Evolutionary conservation across 2,329 filamentous ascomycete genomes (phyloP), one percentile per base, ranked within the genome.

Genomic region (Dryadomyces sulphureus): DNA sequence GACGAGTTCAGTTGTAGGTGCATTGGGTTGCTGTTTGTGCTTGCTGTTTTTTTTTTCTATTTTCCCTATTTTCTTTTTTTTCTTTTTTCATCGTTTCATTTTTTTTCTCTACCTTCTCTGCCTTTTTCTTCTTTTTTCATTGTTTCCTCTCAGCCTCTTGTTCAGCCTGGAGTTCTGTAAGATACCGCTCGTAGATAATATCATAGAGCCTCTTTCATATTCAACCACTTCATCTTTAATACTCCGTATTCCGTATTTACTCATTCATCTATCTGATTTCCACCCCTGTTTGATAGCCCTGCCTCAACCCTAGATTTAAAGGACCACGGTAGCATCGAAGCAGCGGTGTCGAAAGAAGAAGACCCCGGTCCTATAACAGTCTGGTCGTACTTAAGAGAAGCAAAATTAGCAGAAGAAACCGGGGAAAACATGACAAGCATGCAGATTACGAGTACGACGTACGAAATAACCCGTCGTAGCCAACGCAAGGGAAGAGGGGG

Each of bases 1-100:
- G 62, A 3, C 56, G 60, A 39, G 59, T 64, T 38, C 53, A 60
- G 47, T 40, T 62, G 27, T 54, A 36, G 46, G 9, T 7, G 7
- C 30, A 32, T 35, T 2, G 19, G 6, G 17, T 35, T 24, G 5
- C 16, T 27, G 27, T 4, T 41, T 25, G 3, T 38, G 20, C 41
- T 41, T 41, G 35, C 35, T 32, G 41, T 46, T 34, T 41, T 32
- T 32, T 43, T 46, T 38, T 41, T 42, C 32, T 39, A 12, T 39
- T 14, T 24, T 46, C 36, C 12, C 20, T 39, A 32, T 20, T 30
- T 32, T 43, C 40, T 36, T 43, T n/a, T 22, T 35, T 14, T 9
- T 24, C 35, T 38, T 38, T 35, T 36, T 22, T 19, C 24, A 46
- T 17, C 30, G 40, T 35, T 38, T 20, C 25, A 36, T 35, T 41